A percentile compares a stretch with the other conserved stretches of the same genome.
Conservation (phyloP, 306 rosid genomes). For the Begonia peltatifolia region DNA sequence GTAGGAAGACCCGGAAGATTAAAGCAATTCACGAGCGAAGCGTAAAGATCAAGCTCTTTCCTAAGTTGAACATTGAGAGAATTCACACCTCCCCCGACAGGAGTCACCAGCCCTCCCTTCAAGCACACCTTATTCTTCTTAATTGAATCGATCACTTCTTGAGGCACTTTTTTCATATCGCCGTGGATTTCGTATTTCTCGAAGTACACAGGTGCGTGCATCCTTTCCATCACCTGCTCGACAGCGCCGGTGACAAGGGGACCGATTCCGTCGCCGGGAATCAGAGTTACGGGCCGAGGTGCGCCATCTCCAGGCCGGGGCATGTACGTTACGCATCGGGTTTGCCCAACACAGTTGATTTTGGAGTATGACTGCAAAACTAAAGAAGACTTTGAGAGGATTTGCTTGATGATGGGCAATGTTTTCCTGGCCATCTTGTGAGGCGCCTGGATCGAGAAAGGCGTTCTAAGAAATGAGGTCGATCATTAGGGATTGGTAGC, state of each 20-base stretch:
- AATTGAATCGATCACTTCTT: constrained; percentile 61
- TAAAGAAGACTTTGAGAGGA: constrained; percentile 12
- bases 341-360: constrained; percentile 11
- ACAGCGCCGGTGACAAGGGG: constrained; percentile 66
- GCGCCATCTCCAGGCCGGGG: constrained; percentile 78
- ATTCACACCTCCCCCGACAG: constrained; percentile 77
- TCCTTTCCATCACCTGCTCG: constrained; percentile 77
- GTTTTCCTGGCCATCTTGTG: constrained; percentile 41
- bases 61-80: constrained; percentile 67
- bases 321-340: constrained; percentile 71
- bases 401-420: constrained; percentile 17
- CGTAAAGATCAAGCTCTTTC: constrained; percentile 79
- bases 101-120: constrained; percentile 71
- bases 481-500: constrained; percentile 5
- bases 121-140: constrained; percentile 74
- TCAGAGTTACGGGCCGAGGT: constrained; percentile 57
- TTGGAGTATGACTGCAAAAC: constrained; percentile 1
- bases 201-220: constrained; percentile 75
- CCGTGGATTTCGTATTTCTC: constrained; percentile 59
- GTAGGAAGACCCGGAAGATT: constrained; percentile 63
- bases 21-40: constrained; percentile 77
- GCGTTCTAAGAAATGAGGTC: not conserved
- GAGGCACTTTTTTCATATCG: constrained; percentile 48
- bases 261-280: constrained; percentile 79
- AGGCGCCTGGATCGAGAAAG: constrained; percentile 4